Base-by-base conservation (phyloP, 108 stramenopile genomes). In the Nannochloropsis salina region DNA sequence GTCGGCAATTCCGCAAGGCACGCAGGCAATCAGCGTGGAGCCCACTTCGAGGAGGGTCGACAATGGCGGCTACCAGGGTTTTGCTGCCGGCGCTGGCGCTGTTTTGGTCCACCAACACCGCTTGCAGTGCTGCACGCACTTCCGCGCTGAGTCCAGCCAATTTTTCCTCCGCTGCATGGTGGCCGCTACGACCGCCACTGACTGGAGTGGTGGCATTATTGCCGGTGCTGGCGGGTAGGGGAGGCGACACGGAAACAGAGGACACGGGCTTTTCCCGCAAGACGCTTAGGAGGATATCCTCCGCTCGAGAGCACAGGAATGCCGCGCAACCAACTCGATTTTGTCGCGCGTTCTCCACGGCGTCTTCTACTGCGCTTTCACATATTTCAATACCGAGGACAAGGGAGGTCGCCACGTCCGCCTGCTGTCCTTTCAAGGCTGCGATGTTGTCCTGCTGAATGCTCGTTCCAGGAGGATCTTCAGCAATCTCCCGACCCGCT, bases 41-140 rank as follows among this genome's bases (percentile, higher is more conserved):
- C 5, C 97, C 97, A 42, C 95, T 95, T 84, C 97, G 92, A 1
- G 97, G 96, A 1, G 97, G 97, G 89, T 98, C 97, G 0, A 98
- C 94, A 5, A 98, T 92, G 12, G 96, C 96, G 44, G 96, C 93
- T 31, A 95, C 85, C 31, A 31, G 31, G 31, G 31, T 31, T 31
- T 31, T 31, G 2, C 79, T 22, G 21, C 44, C 21, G 10, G 89
- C 84, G 41, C 83, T 74, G n/a, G 10, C 44, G 20, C 44, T 43
- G 31, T 91, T 74, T 40, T 83, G 84, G 31, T 90, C 89, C 8
- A 21, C n/a, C 61, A 74, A n/a, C 1, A 74, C n/a, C 61, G 15
- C 61, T n/a, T n/a, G 61, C 6, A 74, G n/a, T n/a, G 61, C n/a
- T 15, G 61, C 61, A n/a, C 61, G 61, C 4, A 74, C 61, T n/a